Conservation (phyloP, 257 asterid genomes). For the Solanum pennellii region DNA sequence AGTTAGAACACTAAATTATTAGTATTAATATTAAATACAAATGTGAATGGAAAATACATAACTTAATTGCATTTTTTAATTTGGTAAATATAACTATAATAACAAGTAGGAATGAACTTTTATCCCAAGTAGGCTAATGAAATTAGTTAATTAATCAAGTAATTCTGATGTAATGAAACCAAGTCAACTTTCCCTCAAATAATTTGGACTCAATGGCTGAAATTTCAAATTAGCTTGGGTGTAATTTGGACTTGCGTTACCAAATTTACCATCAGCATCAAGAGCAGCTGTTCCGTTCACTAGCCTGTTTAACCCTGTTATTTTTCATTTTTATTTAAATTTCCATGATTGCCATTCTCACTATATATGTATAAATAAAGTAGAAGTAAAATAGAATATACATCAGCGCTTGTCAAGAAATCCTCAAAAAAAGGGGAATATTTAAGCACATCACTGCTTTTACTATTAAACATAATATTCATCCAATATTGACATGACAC, state of each 20-base stretch:
- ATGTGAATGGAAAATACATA: background rate
- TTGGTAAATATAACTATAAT: background rate
- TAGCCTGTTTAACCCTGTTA: too few species aligned
- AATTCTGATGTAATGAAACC: background rate
- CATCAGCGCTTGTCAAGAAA: too few species aligned
- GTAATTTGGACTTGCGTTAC: background rate
- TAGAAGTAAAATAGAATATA: too few species aligned
- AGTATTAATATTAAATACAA: background rate
- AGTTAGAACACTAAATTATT: background rate
- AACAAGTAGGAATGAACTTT: background rate
- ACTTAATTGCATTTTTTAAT: background rate
- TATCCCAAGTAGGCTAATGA: background rate
- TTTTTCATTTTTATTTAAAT: too few species aligned
- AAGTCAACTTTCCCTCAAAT: background rate
- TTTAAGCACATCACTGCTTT: background rate
- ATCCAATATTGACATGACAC: constrained; percentile 62
- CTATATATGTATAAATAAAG: too few species aligned
- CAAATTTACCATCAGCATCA: too few species aligned
- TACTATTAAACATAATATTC: constrained; percentile 41
- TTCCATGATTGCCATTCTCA: too few species aligned
- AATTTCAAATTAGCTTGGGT: background rate
- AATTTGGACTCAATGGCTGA: background rate
- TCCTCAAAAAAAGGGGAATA: too few species aligned
- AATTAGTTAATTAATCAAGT: background rate
- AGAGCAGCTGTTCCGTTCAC: too few species aligned